phyloP scores from a whole-genome alignment of 1,284 basidiomycete genomes.

The Flammula alnicola region DNA sequence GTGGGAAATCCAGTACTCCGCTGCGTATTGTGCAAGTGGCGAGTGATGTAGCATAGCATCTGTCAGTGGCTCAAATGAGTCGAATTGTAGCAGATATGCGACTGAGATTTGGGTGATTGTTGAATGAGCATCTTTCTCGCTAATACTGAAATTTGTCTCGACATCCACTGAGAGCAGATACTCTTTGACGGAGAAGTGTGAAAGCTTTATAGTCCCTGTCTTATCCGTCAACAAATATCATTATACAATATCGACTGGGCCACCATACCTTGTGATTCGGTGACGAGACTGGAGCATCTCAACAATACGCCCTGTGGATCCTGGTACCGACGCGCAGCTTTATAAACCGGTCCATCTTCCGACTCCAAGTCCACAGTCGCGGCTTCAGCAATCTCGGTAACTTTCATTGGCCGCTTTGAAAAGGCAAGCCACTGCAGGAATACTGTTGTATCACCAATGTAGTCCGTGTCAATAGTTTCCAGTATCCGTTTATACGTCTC shows the following conservation, averaged over 20 bases:
- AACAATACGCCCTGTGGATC: background rate
- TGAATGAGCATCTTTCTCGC: background rate
- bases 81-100: background rate
- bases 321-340: background rate
- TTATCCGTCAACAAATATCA: background rate
- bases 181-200: slow-evolving; percentile 10
- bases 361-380: background rate
- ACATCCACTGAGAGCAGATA: slow-evolving; percentile 5
- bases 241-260: background rate
- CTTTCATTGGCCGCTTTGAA: background rate
- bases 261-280: background rate
- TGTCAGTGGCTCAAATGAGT: background rate
- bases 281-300: background rate
- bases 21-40: background rate
- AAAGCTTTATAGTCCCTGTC: background rate
- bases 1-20: background rate
- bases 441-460: background rate
- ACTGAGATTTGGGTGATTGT: background rate
- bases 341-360: background rate
- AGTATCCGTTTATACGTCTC: slow-evolving; percentile 7
- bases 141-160: background rate
- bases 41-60: background rate
- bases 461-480: too few relatives aligned
- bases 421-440: background rate
- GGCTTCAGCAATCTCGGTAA: background rate